Base-by-base conservation (phyloP, 1,284 basidiomycete species). In the Puccinia triticina region DNA sequence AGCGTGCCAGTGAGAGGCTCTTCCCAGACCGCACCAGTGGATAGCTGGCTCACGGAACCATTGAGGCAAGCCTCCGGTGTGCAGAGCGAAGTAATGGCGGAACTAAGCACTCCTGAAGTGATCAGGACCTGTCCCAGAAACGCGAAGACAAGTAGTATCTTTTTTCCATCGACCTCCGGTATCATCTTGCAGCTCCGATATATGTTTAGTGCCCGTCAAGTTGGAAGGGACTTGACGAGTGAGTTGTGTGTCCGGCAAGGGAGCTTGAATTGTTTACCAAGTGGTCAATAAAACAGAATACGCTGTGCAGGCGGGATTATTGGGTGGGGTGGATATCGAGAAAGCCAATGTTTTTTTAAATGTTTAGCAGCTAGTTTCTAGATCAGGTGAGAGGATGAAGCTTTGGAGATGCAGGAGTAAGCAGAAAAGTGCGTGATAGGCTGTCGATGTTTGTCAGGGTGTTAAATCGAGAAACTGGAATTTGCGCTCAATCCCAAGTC, bases 351-450 rank as follows among this genome's bases (percentile, higher is more conserved):
- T 40, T 74, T 40, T 18, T 34, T 53, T 21, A 11, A 11, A 11
- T 16, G 29, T 26, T 53, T 40, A 32, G 34, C 53, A 32, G 34
- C 53, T 34, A 74, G 48, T 37, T 57, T 34, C 72, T 23, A 23
- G 72, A 57, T 53, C 23, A 53, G 72, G 16, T 74, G 72, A 57
- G 53, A 53, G n/a, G 50, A 74, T 48, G 53, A 55, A 48, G 48
- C n/a, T n/a, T n/a, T 57, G 50, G 32, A 34, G 7, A 57, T 73
- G 53, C 32, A 74, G 53, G 32, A 40, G 53, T 53, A 37, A 74
- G 46, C 12, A 18, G 32, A 40, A 57, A 26, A 18, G 23, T n/a
- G 69, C 29, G n/a, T 72, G 43, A 10, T 26, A 46, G 26, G 34
- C 8, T n/a, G 40, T 43, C n/a, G 66, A 29, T 69, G 40, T 48